phyloP scores from a whole-genome alignment of 1,284 basidiomycete genomes.

The Anthracocystis setariae region DNA sequence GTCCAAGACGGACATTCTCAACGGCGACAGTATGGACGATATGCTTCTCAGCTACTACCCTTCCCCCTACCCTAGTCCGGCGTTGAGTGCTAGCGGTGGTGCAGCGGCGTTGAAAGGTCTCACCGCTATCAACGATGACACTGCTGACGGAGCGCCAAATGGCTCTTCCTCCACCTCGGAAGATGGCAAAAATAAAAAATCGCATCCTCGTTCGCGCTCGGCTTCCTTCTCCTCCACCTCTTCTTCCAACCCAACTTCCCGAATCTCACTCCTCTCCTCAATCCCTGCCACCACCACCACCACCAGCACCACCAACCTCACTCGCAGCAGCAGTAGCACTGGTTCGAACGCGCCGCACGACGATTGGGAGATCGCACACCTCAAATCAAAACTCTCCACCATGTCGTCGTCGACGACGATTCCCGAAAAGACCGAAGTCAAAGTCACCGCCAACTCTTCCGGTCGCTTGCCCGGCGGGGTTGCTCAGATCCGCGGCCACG shows the following conservation, averaged over 20 bases:
- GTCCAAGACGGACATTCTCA: slow-evolving; percentile 62
- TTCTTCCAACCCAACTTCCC: slow-evolving; percentile 6
- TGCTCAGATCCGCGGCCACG: slow-evolving; percentile 38
- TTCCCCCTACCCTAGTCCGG: slow-evolving; percentile 59
- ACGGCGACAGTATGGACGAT: slow-evolving; percentile 58
- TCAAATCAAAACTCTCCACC: slow-evolving; percentile 9
- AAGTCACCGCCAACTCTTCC: slow-evolving; percentile 43
- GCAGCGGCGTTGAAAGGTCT: slow-evolving; percentile 21
- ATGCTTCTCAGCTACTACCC: slow-evolving; percentile 68
- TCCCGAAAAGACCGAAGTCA: slow-evolving; percentile 14
- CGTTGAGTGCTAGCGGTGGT: slow-evolving; percentile 11
- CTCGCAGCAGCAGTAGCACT: too few species aligned
- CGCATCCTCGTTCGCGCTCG: slow-evolving; percentile 12
- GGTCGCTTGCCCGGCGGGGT: slow-evolving; percentile 54
- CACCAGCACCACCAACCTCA: too few species aligned
- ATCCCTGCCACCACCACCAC: slow-evolving; percentile 5
- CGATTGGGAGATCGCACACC: not conserved
- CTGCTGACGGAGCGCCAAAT: not conserved
- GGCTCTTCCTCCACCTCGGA: not conserved
- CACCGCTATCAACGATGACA: slow-evolving; percentile 11
- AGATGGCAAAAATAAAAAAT: slow-evolving; percentile 11
- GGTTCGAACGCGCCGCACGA: not conserved
- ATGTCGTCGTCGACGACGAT: slow-evolving; percentile 10
- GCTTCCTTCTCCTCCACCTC: slow-evolving; percentile 15
- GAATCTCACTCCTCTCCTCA: slow-evolving; percentile 14